Evolutionary conservation across 2,329 filamentous ascomycete genomes (phyloP), one percentile per base, ranked within the genome.

Genomic region (Dothiorella sarmentorum): DNA sequence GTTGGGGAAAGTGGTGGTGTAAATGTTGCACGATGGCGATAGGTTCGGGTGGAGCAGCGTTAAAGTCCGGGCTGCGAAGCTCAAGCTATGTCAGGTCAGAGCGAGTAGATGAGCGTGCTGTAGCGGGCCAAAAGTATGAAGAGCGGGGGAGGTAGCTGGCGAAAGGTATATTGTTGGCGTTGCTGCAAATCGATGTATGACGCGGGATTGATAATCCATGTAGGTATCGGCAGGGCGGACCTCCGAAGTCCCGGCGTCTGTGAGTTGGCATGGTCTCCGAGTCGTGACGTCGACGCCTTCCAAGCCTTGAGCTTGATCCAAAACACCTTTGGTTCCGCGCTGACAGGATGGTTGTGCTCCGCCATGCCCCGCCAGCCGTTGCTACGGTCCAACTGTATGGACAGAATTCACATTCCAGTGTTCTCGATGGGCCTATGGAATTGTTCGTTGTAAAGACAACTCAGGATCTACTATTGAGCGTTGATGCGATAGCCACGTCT

Each of bases 261-360:
- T 53, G 49, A 53, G 49, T 22, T 53, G 49, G 49, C 49, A 40
- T 53, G 33, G 49, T 6, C 49, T 27, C 49, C 33, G 35, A 53
- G 35, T 53, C 49, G 49, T 53, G 49, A 53, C 49, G 49, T 53
- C 33, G 49, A 38, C 40, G 49, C 35, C 49, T 7, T 27, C 15
- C 47, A 10, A 1, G 31, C 24, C 49, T 17, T 40, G 27, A 35
- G 35, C 49, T 17, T 40, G 27, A 35, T 15, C 10, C n/a, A 11
- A 40, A 24, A 51, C 47, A 17, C 47, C 9, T 37, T n/a, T n/a
- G 17, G 13, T 29, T 51, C 31, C 17, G 31, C 27, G 29, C 31
- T 51, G 47, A 51, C 47, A 18, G 31, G 6, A n/a, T n/a, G n/a
- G n/a, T n/a, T n/a, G n/a, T 15, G 26, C 26, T 31, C 7, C 43